These are phyloP conservation scores for Nakazawaea ernobii DNA, from an alignment of 805 yeast species.

Conservation along the genomic window DNA sequence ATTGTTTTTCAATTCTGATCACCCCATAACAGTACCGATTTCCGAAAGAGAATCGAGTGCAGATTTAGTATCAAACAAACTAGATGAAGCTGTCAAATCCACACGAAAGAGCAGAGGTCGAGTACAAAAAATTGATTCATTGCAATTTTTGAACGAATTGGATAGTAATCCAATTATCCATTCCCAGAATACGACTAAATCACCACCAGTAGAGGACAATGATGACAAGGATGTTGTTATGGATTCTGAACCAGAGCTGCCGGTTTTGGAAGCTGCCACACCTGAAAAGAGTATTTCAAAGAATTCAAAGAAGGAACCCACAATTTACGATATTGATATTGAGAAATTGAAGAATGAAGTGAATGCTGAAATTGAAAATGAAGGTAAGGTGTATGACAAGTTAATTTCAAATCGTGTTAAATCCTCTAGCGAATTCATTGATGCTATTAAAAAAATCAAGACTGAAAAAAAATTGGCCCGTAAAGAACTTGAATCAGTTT, in stretches of 20 bases:
- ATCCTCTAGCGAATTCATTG: neutral
- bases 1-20: neutral
- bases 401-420: neutral
- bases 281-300: neutral
- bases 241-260: constrained; percentile 5
- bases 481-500: neutral
- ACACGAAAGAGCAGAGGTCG: neutral
- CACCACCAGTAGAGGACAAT: neutral
- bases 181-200: neutral
- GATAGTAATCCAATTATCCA: constrained; percentile 1
- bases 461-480: neutral
- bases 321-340: constrained; percentile 1
- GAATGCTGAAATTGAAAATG: neutral
- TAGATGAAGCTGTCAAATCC: neutral
- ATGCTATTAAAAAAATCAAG: constrained; percentile 10
- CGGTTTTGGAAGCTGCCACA: neutral
- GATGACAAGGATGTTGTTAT: neutral
- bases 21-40: neutral
- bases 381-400: neutral
- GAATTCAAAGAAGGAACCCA: neutral
- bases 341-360: constrained; percentile 1
- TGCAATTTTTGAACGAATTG: neutral
- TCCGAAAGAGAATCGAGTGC: neutral
- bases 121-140: neutral
- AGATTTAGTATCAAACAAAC: neutral